phyloP scores from a whole-genome alignment of 768 basidiomycete genomes.

The Boletus rex-veris region DNA sequence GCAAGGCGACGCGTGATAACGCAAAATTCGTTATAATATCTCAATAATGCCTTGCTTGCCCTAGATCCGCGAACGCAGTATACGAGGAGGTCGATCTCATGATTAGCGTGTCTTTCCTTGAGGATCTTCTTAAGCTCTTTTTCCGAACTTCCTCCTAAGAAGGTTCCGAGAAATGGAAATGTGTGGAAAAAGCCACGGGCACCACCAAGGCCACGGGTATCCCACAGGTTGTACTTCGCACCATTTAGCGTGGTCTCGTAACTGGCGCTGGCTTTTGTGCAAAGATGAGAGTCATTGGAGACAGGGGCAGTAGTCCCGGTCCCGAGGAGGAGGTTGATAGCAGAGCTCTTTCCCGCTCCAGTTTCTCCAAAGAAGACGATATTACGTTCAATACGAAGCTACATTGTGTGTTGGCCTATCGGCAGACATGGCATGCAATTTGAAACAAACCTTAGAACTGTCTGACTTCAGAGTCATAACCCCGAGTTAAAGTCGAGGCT shows the following conservation, averaged over 20 bases:
- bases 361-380: conserved; percentile 25
- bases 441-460: conserved; percentile 10
- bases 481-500: neutral
- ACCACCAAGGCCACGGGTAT: conserved; percentile 39
- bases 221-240: conserved; percentile 25
- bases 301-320: neutral
- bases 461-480: neutral
- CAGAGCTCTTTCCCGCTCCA: conserved; percentile 27
- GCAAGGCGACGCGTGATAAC: conserved; percentile 33
- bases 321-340: conserved; percentile 24
- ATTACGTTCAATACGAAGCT: conserved; percentile 4
- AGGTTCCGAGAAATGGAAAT: conserved; percentile 5
- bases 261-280: conserved; percentile 9
- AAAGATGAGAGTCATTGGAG: conserved; percentile 12
- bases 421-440: neutral
- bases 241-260: conserved; percentile 7
- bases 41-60: conserved; percentile 24
- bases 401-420: neutral
- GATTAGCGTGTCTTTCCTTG: conserved; percentile 14
- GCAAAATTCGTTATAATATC: conserved; percentile 34
- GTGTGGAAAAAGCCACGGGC: conserved; percentile 11
- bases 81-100: conserved; percentile 39
- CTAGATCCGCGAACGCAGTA: conserved; percentile 37
- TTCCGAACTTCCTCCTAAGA: conserved; percentile 12
- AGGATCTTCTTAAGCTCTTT: conserved; percentile 20